Conservation (phyloP, 2,329 filamentous ascomycete genomes). For the Periconia sp. region DNA sequence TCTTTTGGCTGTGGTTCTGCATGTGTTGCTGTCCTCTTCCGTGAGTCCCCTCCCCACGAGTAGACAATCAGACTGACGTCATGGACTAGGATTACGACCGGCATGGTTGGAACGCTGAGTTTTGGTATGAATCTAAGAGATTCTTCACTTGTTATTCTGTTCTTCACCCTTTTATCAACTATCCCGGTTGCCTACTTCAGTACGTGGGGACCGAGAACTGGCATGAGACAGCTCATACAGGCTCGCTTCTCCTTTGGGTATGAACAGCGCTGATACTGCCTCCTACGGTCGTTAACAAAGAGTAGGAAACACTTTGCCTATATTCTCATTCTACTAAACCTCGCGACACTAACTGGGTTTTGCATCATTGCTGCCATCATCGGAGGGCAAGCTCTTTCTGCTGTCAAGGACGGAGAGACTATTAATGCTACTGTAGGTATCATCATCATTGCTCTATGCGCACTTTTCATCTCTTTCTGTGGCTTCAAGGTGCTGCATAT, state of each 20-base stretch:
- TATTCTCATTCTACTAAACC: slow-evolving; percentile 65
- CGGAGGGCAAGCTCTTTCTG: slow-evolving; percentile 58
- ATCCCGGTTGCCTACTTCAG: slow-evolving; percentile 62
- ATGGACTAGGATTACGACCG: slow-evolving; percentile 62
- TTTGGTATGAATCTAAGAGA: slow-evolving; percentile 66
- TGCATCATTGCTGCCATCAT: slow-evolving; percentile 66
- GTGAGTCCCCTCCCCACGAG: slow-evolving; percentile 46
- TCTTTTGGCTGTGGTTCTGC: slow-evolving; percentile 68
- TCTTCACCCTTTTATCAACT: slow-evolving; percentile 65
- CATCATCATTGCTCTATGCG: slow-evolving; percentile 63
- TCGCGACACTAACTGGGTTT: slow-evolving; percentile 68
- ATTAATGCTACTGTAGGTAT: slow-evolving; percentile 65
- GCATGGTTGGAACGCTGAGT: slow-evolving; percentile 64
- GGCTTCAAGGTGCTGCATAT: slow-evolving; percentile 63
- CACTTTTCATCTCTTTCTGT: slow-evolving; percentile 66
- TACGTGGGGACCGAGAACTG: slow-evolving; percentile 65
- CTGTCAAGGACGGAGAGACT: slow-evolving; percentile 34
- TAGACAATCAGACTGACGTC: background rate
- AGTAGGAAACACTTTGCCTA: slow-evolving; percentile 58
- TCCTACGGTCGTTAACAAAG: background rate
- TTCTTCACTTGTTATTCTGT: slow-evolving; percentile 65
- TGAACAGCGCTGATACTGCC: background rate
- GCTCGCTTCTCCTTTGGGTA: slow-evolving; percentile 68
- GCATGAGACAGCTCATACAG: slow-evolving; percentile 70
- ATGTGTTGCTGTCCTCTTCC: slow-evolving; percentile 63